phyloP scores from a whole-genome alignment of 2,329 filamentous ascomycete genomes.

The Pseudocercospora musae region DNA sequence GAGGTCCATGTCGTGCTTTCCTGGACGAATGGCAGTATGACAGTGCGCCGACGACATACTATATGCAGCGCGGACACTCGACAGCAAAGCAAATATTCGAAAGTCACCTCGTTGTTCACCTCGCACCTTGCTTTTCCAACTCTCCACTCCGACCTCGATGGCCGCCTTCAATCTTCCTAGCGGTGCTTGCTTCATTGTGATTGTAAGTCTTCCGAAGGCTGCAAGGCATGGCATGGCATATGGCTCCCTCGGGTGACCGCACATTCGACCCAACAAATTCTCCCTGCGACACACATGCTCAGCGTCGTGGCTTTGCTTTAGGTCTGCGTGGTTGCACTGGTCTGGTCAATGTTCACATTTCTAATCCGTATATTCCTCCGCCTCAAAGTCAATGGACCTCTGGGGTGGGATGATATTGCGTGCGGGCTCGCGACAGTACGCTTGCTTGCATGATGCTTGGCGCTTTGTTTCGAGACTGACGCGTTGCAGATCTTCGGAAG shows the following conservation, averaged over 20 bases:
- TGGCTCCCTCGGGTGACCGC: no score
- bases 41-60: no score
- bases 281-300: no score
- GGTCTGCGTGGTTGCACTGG: constrained; percentile 21
- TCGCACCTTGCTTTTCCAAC: not conserved
- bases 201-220: not conserved
- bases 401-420: constrained; percentile 29
- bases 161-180: constrained; percentile 24
- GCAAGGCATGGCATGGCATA: no score
- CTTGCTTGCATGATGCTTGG: not conserved
- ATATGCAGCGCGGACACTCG: not conserved
- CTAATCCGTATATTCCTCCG: constrained; percentile 30
- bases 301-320: no score
- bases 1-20: not conserved
- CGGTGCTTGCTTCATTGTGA: constrained; percentile 23
- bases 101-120: no score
- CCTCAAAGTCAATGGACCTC: constrained; percentile 29
- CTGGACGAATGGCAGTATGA: not conserved
- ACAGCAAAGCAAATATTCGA: no score
- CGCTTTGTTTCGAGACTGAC: not conserved
- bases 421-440: constrained; percentile 27
- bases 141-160: constrained; percentile 2
- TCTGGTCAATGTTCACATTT: constrained; percentile 27
- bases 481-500: constrained; percentile 16
- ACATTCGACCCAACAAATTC: no score